A percentile compares a stretch with the other conserved stretches of the same genome.
Conservation (phyloP, 805 yeast species). For the Candida railenensis region DNA sequence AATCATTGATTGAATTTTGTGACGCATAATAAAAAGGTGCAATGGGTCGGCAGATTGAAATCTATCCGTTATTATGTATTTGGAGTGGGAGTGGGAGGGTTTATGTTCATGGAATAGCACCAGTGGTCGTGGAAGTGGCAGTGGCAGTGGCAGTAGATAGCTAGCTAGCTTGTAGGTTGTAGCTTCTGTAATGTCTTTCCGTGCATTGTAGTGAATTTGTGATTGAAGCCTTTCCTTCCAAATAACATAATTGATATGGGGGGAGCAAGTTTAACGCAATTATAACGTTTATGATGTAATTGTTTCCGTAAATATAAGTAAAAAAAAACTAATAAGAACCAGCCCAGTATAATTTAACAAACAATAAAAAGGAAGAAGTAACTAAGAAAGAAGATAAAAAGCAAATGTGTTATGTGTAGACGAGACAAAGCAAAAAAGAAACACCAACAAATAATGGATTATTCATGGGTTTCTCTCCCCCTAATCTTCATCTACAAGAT, state of each 20-base stretch:
- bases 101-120: no score
- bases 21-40: not conserved
- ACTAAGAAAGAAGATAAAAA: not conserved
- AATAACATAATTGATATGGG: not conserved
- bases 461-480: no score
- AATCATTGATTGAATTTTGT: not conserved
- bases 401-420: not conserved
- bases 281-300: not conserved
- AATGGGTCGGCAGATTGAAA: not conserved
- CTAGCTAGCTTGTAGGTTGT: no score
- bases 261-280: not conserved
- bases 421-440: no score
- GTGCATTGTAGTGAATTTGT: no score
- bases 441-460: no score
- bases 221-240: no score
- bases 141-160: slow-evolving; percentile 11
- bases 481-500: slow-evolving; percentile 51
- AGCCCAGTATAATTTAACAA: not conserved
- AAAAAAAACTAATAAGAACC: not conserved
- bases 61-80: not conserved
- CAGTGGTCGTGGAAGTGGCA: not conserved
- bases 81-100: no score
- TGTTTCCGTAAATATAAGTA: not conserved
- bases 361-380: not conserved
- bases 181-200: no score